Conservation (phyloP, 2,329 filamentous ascomycete species). For the Ilyonectria robusta region DNA sequence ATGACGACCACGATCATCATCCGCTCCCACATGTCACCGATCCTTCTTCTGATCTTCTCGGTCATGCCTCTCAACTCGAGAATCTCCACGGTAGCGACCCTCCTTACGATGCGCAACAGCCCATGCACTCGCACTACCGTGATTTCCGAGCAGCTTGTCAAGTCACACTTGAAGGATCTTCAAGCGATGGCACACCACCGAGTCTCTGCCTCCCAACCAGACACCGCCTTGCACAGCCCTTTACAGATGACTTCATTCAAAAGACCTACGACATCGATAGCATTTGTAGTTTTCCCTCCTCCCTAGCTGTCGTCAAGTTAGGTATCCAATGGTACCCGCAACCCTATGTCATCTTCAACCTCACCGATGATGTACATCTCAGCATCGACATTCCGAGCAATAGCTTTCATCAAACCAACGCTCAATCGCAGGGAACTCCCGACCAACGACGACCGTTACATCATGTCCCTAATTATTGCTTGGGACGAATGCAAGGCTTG, state of each 20-base stretch:
- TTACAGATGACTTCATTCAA: slow-evolving; percentile 8
- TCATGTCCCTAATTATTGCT: slow-evolving; percentile 14
- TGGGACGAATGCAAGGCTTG: slow-evolving; percentile 8
- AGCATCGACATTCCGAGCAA: slow-evolving; percentile 9
- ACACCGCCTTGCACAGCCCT: slow-evolving; percentile 2
- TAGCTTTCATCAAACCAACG: not conserved
- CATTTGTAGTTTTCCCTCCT: slow-evolving; percentile 18
- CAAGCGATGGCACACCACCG: not conserved
- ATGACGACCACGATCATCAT: not conserved
- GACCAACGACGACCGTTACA: not conserved
- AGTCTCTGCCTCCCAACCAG: slow-evolving; percentile 12
- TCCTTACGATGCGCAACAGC: not conserved
- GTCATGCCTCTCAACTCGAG: slow-evolving; percentile 2
- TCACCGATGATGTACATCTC: slow-evolving; percentile 11
- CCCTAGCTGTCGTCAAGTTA: slow-evolving; percentile 7
- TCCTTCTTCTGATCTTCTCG: not conserved
- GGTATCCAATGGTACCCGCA: slow-evolving; percentile 13
- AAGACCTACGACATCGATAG: slow-evolving; percentile 14
- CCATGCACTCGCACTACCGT: not conserved
- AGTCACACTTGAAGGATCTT: slow-evolving; percentile 6
- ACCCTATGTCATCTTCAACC: slow-evolving; percentile 17
- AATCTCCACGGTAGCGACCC: not conserved
- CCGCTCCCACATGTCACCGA: slow-evolving; percentile 7
- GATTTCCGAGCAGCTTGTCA: slow-evolving; percentile 12
- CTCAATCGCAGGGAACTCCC: not conserved